Conservation (phyloP, 2,329 filamentous ascomycete genomes). For the Colletotrichum incanum region DNA sequence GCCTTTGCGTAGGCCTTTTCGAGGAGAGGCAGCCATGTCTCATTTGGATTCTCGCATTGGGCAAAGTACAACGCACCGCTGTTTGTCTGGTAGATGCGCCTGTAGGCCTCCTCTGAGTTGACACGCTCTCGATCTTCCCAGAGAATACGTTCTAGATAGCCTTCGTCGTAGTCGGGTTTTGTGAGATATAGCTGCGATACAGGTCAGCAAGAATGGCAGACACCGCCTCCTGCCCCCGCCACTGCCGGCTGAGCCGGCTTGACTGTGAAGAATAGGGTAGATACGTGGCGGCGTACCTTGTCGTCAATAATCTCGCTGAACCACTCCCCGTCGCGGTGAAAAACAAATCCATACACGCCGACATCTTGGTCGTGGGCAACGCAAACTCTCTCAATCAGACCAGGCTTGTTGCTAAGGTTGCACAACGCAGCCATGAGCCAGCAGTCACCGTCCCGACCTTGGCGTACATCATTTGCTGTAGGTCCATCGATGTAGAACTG, state of each 20-base stretch:
- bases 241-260: neutral
- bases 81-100: constrained; percentile 80
- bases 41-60: constrained; percentile 80
- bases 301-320: constrained; percentile 72
- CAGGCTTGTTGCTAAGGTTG: constrained; percentile 81
- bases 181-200: constrained; percentile 63
- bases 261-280: neutral
- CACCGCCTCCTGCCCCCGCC: neutral
- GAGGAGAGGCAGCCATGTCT: constrained; percentile 85
- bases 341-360: constrained; percentile 89
- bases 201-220: neutral
- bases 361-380: constrained; percentile 80
- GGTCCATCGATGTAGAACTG: constrained; percentile 85
- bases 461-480: constrained; percentile 82
- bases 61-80: constrained; percentile 84
- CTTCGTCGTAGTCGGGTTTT: constrained; percentile 75
- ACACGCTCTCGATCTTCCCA: constrained; percentile 64
- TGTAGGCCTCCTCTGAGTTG: constrained; percentile 73
- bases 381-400: constrained; percentile 81
- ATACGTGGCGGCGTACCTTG: constrained; percentile 53
- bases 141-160: constrained; percentile 62
- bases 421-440: constrained; percentile 89
- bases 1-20: constrained; percentile 88
- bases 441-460: constrained; percentile 85
- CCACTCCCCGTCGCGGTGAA: constrained; percentile 86